Percentiles rank a stretch among this genome's conserved stretches.
Evolutionary conservation across 73 alveolate species (phyloP).

Genomic region (Diophrys appendiculata): DNA sequence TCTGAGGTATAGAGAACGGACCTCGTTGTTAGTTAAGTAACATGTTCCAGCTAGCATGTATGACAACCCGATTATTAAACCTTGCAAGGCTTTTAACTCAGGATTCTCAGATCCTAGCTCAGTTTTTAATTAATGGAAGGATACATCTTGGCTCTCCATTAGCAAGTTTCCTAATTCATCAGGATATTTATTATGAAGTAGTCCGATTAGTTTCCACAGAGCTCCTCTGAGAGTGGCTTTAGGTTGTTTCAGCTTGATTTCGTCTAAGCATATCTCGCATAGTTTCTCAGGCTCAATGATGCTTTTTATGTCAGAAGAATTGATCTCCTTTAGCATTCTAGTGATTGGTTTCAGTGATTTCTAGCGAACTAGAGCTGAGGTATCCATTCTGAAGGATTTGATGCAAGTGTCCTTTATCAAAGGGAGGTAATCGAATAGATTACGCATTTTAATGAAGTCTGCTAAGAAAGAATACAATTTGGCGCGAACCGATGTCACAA

Average conservation of each 20-base stretch:
- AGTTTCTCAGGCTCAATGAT: constrained; percentile 46
- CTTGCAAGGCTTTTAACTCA: constrained; percentile 58
- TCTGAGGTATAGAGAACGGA: constrained; percentile 17
- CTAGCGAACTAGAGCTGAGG: constrained; percentile 49
- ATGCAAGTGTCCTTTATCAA: constrained; percentile 36
- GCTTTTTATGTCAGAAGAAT: constrained; percentile 25
- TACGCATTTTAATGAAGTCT: neutral
- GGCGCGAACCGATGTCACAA: neutral
- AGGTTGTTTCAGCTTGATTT: constrained; percentile 56
- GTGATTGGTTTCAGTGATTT: constrained; percentile 40
- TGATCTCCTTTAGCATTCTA: constrained; percentile 34
- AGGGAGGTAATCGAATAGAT: neutral
- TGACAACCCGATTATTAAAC: constrained; percentile 54
- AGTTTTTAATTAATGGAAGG: constrained; percentile 25
- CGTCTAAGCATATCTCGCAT: constrained; percentile 44
- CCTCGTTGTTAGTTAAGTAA: constrained; percentile 24
- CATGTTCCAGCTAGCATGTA: constrained; percentile 28
- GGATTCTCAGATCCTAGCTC: constrained; percentile 53
- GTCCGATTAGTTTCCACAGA: constrained; percentile 59
- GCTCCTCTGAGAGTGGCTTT: constrained; percentile 63
- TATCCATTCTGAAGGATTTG: constrained; percentile 39
- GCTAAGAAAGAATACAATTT: neutral
- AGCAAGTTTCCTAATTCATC: constrained; percentile 22
- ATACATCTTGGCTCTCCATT: constrained; percentile 53
- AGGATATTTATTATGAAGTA: constrained; percentile 52